Evolutionary conservation across 306 rosid genomes (phyloP), one percentile per base, ranked within the genome.

Genomic region (Purshia tridentata): DNA sequence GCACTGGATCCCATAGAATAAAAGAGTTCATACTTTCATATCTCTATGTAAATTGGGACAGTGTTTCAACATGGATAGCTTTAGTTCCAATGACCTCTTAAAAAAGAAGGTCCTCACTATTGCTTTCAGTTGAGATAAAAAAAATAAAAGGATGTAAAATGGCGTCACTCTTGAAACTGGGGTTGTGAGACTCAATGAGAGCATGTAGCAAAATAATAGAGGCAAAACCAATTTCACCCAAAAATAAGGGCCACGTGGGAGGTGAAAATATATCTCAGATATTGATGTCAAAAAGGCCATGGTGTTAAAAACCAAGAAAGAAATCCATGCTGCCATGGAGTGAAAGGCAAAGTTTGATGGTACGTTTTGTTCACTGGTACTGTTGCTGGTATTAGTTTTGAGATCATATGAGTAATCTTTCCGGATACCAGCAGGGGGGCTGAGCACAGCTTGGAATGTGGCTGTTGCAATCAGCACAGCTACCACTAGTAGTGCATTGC

Each of bases 381-480:
- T 41, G 6, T 44, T 42, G 0, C 9, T n/a, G 35, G 13, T 45
- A 4, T 14, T 14, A 23, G 11, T 15, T 55, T 7, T 29, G 14
- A 12, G 3, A 35, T 22, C 14, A 8, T 7, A 15, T 11, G 54
- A 49, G 54, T 14, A 11, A 14, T 40, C 47, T 15, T 29, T 56
- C 48, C 59, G 10, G 9, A 16, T 35, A 35, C 61, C 73, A 15
- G 49, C 60, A 0, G 78, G 82, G 1, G 78, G 78, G 53, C 51
- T 59, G 16, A 79, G 70, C 0, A 41, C 56, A 13, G 78, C 59
- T 67, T 79, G 78, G 46, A 57, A 79, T 0, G 75, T 73, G 5
- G 70, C 50, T 3, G 83, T 79, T 15, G 74, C 75, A 9, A 73
- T 74, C 20, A 79, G 59, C 40, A 67, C 69, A 12, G 82, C 61